A percentile compares a stretch with the other conserved stretches of the same genome.
phyloP scores from a whole-genome alignment of 1,284 basidiomycete species.

The Leccinum solheimii region DNA sequence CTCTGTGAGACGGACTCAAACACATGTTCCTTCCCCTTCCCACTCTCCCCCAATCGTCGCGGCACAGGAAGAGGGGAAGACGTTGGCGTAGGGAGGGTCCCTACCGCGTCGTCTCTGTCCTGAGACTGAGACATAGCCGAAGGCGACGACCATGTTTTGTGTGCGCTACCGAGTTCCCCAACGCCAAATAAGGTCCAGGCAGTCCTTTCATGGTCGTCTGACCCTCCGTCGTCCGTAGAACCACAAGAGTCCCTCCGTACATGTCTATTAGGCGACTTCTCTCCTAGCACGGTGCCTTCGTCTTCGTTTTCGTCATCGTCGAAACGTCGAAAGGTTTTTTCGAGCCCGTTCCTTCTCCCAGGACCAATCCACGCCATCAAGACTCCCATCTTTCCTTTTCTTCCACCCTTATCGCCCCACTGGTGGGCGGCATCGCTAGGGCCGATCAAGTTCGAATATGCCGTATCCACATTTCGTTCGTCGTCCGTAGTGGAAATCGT shows the following conservation, averaged over 20 bases:
- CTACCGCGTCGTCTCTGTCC: not conserved
- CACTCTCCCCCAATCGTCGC: not conserved
- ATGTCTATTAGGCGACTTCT: constrained; percentile 1
- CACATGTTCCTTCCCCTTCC: constrained; percentile 9
- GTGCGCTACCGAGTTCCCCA: constrained; percentile 16
- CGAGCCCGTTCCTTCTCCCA: constrained; percentile 28
- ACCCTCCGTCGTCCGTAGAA: constrained; percentile 45
- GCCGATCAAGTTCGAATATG: constrained; percentile 61
- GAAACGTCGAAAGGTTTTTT: constrained; percentile 22
- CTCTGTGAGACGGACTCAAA: not conserved
- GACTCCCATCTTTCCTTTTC: constrained; percentile 43
- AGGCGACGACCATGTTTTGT: constrained; percentile 23
- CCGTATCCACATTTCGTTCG: constrained; percentile 43
- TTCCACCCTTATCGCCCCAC: constrained; percentile 54
- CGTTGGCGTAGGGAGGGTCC: constrained; percentile 26
- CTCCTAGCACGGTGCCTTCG: not conserved
- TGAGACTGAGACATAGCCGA: constrained; percentile 15
- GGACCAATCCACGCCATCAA: constrained; percentile 46
- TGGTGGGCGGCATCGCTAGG: constrained; percentile 45
- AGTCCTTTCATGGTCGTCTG: constrained; percentile 49
- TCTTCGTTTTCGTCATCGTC: not conserved
- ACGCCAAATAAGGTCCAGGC: constrained; percentile 52
- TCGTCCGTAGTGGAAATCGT: not conserved
- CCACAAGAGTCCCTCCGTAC: constrained; percentile 39
- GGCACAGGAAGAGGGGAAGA: constrained; percentile 25